These are phyloP conservation scores for Alternaria alternata DNA, from an alignment of 2,329 filamentous ascomycete species.

Conservation along the genomic window DNA sequence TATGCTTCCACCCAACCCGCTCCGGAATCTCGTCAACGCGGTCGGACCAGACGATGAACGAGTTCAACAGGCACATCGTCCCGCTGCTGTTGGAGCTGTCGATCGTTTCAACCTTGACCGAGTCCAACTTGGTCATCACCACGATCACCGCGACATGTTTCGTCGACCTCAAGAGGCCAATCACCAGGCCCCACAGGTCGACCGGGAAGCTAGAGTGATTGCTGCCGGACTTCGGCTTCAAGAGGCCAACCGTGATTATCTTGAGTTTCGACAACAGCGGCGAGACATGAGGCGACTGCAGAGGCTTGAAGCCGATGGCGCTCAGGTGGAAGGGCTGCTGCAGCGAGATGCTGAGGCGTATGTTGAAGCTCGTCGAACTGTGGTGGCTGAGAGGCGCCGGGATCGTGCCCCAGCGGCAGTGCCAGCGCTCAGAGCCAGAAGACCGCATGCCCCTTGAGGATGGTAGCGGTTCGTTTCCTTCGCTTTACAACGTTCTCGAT, in stretches of 20 bases:
- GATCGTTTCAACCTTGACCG: not conserved
- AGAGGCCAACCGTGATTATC: not conserved
- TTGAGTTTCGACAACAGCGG: not conserved
- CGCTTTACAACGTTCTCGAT: not conserved
- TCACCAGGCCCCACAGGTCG: not conserved
- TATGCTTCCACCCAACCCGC: not conserved
- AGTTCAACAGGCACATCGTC: not conserved
- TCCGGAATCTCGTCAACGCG: not conserved
- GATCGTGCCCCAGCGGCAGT: not conserved
- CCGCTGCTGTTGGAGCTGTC: not conserved
- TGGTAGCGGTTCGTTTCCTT: not conserved
- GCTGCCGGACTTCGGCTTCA: not conserved
- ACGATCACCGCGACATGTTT: not conserved
- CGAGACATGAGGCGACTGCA: not conserved
- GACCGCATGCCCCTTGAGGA: not conserved
- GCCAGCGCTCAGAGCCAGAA: not conserved
- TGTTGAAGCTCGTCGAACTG: not conserved
- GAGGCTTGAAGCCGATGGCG: not conserved
- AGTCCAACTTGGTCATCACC: not conserved
- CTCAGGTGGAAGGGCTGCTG: not conserved
- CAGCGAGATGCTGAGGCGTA: not conserved
- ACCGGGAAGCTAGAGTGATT: not conserved
- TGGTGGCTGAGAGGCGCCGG: not conserved
- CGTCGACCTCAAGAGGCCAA: not conserved
- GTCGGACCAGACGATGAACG: not conserved